phyloP scores from a whole-genome alignment of 306 rosid genomes.

The Prunus fruticosa region DNA sequence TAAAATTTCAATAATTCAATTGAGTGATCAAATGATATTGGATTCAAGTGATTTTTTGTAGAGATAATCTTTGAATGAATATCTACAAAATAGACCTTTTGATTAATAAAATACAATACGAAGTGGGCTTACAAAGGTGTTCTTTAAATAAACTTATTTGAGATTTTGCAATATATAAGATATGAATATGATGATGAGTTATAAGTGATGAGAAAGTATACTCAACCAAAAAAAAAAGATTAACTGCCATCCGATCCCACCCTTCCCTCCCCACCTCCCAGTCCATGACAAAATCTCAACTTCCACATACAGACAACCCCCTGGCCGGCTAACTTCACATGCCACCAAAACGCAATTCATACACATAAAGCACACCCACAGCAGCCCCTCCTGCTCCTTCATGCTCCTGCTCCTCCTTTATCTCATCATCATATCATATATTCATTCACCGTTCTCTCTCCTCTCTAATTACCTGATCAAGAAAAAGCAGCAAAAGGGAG shows the following conservation, averaged over 20 bases:
- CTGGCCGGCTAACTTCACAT: constrained; percentile 60
- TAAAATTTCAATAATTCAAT: no score
- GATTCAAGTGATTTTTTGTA: no score
- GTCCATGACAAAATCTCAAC: constrained; percentile 49
- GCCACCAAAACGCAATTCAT: constrained; percentile 34
- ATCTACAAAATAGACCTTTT: no score
- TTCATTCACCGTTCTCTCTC: constrained; percentile 5
- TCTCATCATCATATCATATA: neutral
- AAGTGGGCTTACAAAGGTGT: no score
- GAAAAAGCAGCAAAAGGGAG: constrained; percentile 10
- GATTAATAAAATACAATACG: no score
- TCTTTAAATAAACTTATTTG: no score
- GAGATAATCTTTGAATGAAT: rapidly evolving
- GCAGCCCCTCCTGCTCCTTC: neutral
- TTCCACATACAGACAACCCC: constrained; percentile 29
- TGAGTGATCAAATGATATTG: no score
- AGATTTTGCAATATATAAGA: no score
- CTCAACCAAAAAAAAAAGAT: no score
- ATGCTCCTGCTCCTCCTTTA: neutral
- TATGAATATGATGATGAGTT: constrained; percentile 13
- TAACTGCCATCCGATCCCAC: constrained; percentile 22
- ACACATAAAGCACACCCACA: neutral
- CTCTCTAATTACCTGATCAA: constrained; percentile 3
- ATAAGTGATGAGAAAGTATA: neutral
- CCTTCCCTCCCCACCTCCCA: constrained; percentile 21